A percentile compares a stretch with the other conserved stretches of the same genome.
phyloP scores from a whole-genome alignment of 768 basidiomycete species.

The Hypholoma sublateritium region DNA sequence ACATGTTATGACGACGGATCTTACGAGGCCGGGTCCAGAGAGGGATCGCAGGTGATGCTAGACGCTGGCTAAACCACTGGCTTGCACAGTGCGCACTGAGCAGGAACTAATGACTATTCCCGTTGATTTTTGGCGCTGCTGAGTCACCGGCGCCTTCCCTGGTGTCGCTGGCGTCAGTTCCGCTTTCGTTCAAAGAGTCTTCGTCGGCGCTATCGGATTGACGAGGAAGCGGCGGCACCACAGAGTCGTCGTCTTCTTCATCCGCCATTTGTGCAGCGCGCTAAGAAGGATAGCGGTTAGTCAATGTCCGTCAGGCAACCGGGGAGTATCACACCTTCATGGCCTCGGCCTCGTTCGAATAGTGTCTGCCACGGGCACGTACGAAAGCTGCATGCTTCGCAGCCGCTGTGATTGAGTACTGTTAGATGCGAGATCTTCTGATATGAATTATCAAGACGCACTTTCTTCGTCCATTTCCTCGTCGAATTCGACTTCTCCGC shows the following conservation, averaged over 20 bases:
- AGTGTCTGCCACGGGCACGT: constrained; percentile 78
- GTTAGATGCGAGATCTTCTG: background rate
- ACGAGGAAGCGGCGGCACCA: constrained; percentile 22
- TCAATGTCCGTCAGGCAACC: background rate
- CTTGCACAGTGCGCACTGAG: no score
- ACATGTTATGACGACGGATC: no score
- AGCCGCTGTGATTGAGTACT: constrained; percentile 48
- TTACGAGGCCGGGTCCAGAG: no score
- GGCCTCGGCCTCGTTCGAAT: constrained; percentile 89
- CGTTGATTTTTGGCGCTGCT: constrained; percentile 24
- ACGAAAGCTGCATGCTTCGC: constrained; percentile 83
- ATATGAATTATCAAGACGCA: constrained; percentile 32
- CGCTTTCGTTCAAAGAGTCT: constrained; percentile 16
- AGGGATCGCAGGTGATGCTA: no score
- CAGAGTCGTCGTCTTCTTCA: constrained; percentile 57
- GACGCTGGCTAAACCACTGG: no score
- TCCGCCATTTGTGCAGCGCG: constrained; percentile 63
- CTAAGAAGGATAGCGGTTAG: constrained; percentile 32
- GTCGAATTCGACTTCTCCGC: constrained; percentile 69
- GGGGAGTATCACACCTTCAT: constrained; percentile 71
- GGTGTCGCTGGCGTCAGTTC: constrained; percentile 12
- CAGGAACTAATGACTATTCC: constrained; percentile 18
- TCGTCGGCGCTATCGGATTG: constrained; percentile 23
- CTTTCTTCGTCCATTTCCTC: constrained; percentile 92
- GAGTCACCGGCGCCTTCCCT: background rate